Base-by-base conservation (phyloP, 306 rosid genomes). In the Pueraria montana region DNA sequence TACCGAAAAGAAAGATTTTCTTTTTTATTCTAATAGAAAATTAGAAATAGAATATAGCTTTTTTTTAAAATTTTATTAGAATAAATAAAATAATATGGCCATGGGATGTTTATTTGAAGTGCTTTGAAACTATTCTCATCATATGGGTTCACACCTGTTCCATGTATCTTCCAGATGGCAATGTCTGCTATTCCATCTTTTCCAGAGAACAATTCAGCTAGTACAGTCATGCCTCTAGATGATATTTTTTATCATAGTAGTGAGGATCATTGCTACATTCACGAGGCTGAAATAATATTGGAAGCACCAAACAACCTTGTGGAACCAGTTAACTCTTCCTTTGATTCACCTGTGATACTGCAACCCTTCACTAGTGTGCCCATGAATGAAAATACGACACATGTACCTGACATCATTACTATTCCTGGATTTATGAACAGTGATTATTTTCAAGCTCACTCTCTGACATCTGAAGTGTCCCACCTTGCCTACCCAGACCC, bases 81-180 rank as follows among this genome's bases (percentile, higher is more conserved):
- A 56, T 20, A 56, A 23, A 23, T 58, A 58, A 58, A 18, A 10
- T 56, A 18, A 58, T 21, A 58, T 58, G 32, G 16, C 6, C 68
- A 30, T 43, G 50, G 73, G 21, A 61, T 64, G 65, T 63, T 26
- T 42, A 36, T 20, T 64, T 55, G 53, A 58, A 11, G 55, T 59
- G 62, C 34, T 81, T 21, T 50, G 40, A 56, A 68, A 69, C 66
- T 55, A 34, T 73, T 75, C 59, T 86, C 74, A 42, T 83, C 46
- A 3, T 30, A 64, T 69, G 55, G 26, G 50, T 71, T 32, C 10
- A 63, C 36, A 75, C 52, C 82, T 72, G 86, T 38, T 40, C 11
- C 74, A 59, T 74, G 58, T 70, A 59, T 72, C 30, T 74, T 61
- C 13, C 84, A 79, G 89, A 74, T 52, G 76, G 42, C 64, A 20